Conservation (phyloP, 805 yeast species). For the Vanderwaltozyma polyspora region DNA sequence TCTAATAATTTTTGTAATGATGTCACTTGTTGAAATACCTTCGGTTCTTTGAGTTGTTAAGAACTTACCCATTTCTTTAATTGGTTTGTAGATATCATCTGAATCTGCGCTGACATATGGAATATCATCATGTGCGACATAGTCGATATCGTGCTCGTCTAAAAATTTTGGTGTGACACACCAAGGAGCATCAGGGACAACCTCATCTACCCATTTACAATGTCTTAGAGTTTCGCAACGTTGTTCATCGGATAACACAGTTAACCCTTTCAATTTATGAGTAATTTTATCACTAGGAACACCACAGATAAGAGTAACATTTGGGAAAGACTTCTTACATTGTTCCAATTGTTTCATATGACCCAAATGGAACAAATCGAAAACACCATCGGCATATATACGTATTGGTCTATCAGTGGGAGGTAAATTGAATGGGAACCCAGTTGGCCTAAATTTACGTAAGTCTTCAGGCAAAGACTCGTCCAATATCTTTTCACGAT, state of each 20-base stretch:
- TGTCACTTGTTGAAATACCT: slow-evolving; percentile 91
- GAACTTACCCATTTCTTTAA: slow-evolving; percentile 83
- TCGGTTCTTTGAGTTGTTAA: slow-evolving; percentile 93
- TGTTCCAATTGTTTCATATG: slow-evolving; percentile 98
- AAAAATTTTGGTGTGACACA: slow-evolving; percentile 76
- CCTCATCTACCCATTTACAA: slow-evolving; percentile 97
- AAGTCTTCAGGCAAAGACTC: slow-evolving; percentile 55
- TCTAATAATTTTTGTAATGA: slow-evolving; percentile 85
- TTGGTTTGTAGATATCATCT: slow-evolving; percentile 88
- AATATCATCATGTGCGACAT: slow-evolving; percentile 94
- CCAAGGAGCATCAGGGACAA: slow-evolving; percentile 93
- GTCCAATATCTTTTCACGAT: slow-evolving; percentile 50
- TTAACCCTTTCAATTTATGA: slow-evolving; percentile 84
- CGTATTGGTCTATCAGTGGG: slow-evolving; percentile 79
- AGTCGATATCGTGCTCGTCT: slow-evolving; percentile 72
- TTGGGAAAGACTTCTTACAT: slow-evolving; percentile 83
- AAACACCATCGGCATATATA: slow-evolving; percentile 97
- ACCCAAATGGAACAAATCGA: slow-evolving; percentile 91
- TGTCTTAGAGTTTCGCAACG: slow-evolving; percentile 85
- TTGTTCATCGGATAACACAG: slow-evolving; percentile 80
- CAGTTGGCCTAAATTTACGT: slow-evolving; percentile 69
- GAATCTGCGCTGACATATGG: slow-evolving; percentile 86
- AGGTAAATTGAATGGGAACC: slow-evolving; percentile 70
- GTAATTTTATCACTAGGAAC: slow-evolving; percentile 85
- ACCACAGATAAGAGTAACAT: slow-evolving; percentile 80